Evolutionary conservation across 164 flowering plant genomes (phyloP).

Genomic region (Protea cynaroides): DNA sequence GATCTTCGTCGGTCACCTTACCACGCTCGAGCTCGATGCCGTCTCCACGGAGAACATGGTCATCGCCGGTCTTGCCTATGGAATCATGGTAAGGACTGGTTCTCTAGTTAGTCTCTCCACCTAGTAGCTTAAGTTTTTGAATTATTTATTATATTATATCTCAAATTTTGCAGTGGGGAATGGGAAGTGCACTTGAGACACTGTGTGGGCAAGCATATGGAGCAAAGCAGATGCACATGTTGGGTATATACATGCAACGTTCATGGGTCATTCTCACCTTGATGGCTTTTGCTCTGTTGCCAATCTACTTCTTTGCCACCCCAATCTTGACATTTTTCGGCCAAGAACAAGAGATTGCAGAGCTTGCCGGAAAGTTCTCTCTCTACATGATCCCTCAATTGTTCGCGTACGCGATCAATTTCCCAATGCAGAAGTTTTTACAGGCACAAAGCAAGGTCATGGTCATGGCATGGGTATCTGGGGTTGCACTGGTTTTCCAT

Average conservation of each 20-base stretch:
- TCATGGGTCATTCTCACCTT: constrained; percentile 31
- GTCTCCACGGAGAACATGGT: constrained; percentile 4
- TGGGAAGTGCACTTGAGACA: constrained; percentile 55
- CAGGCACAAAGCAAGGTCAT: constrained; percentile 33
- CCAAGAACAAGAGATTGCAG: constrained; percentile 17
- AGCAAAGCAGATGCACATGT: constrained; percentile 25
- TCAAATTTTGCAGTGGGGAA: constrained; percentile 33
- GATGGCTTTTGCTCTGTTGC: constrained; percentile 10
- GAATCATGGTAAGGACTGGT: too few species aligned
- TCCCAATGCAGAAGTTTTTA: constrained; percentile 27
- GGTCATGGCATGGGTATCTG: constrained; percentile 31
- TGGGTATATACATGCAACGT: constrained; percentile 36
- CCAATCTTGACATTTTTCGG: constrained; percentile 22
- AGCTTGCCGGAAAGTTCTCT: constrained; percentile 21
- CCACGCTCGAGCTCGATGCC: constrained; percentile 6
- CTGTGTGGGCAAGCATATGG: constrained; percentile 35
- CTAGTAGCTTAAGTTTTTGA: too few species aligned
- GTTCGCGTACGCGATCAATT: constrained; percentile 22
- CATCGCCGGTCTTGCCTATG: background rate
- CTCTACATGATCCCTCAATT: constrained; percentile 24
- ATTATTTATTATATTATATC: too few species aligned
- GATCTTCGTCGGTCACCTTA: background rate
- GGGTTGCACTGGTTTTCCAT: constrained; percentile 23
- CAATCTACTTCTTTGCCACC: constrained; percentile 19
- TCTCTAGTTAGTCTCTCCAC: too few species aligned